Evolutionary conservation across 2,329 filamentous ascomycete species (phyloP).

Genomic region (Raffaelea deltoideospora): DNA sequence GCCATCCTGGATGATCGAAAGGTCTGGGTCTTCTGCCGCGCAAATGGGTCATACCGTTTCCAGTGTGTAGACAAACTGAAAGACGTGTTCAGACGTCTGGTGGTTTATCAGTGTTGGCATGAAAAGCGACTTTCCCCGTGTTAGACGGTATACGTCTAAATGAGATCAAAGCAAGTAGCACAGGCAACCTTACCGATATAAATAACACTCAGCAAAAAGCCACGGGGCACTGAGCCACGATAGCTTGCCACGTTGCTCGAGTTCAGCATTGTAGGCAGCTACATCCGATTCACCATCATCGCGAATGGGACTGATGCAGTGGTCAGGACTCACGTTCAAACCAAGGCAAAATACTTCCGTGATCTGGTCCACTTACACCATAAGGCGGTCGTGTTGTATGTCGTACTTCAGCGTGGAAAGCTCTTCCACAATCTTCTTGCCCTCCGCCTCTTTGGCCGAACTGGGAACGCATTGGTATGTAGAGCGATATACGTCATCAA

Average conservation of each 20-base stretch:
- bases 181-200: conserved; percentile 49
- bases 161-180: background rate
- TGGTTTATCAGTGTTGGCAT: background rate
- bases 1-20: conserved; percentile 81
- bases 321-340: background rate
- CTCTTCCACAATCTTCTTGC: conserved; percentile 70
- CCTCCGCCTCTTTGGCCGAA: conserved; percentile 55
- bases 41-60: conserved; percentile 83
- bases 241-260: conserved; percentile 56
- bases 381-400: conserved; percentile 69
- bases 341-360: too few species aligned
- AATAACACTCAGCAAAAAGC: conserved; percentile 88
- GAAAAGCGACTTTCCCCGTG: too few species aligned
- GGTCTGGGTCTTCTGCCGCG: conserved; percentile 76
- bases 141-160: too few species aligned
- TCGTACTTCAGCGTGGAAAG: conserved; percentile 85
- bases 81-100: conserved; percentile 58
- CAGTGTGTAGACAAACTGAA: conserved; percentile 69
- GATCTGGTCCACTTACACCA: conserved; percentile 20
- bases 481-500: conserved; percentile 84
- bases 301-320: conserved; percentile 41
- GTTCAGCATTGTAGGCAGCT: conserved; percentile 69
- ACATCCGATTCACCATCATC: conserved; percentile 71
- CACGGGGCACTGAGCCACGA: conserved; percentile 77
- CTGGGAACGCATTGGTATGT: conserved; percentile 43